Evolutionary conservation across 495 filamentous ascomycete genomes (phyloP), one percentile per base, ranked within the genome.

Genomic region (Aspergillus egyptiacus): DNA sequence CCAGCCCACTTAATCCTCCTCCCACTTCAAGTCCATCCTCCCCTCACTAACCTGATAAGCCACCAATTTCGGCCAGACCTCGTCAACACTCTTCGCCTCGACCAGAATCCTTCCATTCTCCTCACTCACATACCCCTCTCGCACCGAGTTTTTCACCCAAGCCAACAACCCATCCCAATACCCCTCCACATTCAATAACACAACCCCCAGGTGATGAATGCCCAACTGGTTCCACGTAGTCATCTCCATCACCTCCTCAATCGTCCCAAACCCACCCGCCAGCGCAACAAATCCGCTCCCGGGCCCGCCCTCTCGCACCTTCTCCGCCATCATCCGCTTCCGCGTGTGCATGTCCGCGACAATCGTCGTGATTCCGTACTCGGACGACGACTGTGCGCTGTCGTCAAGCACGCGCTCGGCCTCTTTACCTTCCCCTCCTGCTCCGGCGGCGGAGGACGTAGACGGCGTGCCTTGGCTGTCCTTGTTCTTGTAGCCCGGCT

Each of bases 171-270:
- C 89, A 71, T 95, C 82, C 73, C 90, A 98, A 63, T 91, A 97
- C 1, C 91, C 90, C 43, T 88, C 82, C 23, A 91, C 76, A 67
- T 97, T 97, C 33, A 86, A 75, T 53, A 96, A 67, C 34, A 90
- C 81, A 37, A 98, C 79, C 0, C 86, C 87, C 50, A 79, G 77
- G 48, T 75, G 77, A 65, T 98, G 93, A 51, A 98, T 98, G 0
- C 94, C 93, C 48, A 98, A 66, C 69, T 96, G 93, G 66, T 96
- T 97, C 93, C 93, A 98, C 10, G 93, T 97, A 24, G 83, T 85
- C 46, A 95, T 85, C 77, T 98, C 93, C 72, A 96, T 91, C 46
- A 97, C 71, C 74, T 98, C 93, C 69, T 98, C 93, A 61, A 97
- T 74, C 6, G 94, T 97, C 9, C 93, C 93, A 67, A 90, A 97